A percentile compares a stretch with the other conserved stretches of the same genome.
phyloP scores from a whole-genome alignment of 208 protist genomes.

The Strigomonas culicis region DNA sequence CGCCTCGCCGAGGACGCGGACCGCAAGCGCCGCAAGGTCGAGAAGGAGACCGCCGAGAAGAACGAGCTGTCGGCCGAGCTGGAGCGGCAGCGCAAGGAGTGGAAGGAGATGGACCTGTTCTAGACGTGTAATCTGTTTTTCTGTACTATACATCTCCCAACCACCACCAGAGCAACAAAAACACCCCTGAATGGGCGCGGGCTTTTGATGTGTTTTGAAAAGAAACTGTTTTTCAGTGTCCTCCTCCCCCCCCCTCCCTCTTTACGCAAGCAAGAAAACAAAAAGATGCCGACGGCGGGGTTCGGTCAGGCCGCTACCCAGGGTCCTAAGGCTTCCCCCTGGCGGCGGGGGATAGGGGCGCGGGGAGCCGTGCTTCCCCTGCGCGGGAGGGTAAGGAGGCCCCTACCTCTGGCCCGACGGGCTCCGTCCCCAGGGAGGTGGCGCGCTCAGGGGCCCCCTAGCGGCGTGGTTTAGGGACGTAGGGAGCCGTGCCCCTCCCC shows the following conservation, averaged over 20 bases:
- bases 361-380: not conserved
- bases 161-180: no score
- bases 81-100: constrained; percentile 78
- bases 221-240: no score
- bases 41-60: constrained; percentile 34
- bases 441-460: no score
- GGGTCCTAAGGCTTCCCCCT: not conserved
- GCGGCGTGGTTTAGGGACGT: no score
- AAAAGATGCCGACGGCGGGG: not conserved
- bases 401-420: not conserved
- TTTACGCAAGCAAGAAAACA: no score
- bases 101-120: constrained; percentile 69
- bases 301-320: not conserved
- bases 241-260: not conserved
- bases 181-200: no score
- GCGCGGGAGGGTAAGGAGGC: no score
- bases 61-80: constrained; percentile 57
- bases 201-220: no score
- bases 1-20: constrained; percentile 74
- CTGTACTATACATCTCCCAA: no score
- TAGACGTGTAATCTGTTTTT: no score
- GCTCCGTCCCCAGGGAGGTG: no score
- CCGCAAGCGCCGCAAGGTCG: constrained; percentile 54
- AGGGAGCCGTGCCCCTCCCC: no score
- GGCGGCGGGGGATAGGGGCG: not conserved